Base-by-base conservation (phyloP, 2,329 filamentous ascomycete species). In the Tolypocladium nubicola region DNA sequence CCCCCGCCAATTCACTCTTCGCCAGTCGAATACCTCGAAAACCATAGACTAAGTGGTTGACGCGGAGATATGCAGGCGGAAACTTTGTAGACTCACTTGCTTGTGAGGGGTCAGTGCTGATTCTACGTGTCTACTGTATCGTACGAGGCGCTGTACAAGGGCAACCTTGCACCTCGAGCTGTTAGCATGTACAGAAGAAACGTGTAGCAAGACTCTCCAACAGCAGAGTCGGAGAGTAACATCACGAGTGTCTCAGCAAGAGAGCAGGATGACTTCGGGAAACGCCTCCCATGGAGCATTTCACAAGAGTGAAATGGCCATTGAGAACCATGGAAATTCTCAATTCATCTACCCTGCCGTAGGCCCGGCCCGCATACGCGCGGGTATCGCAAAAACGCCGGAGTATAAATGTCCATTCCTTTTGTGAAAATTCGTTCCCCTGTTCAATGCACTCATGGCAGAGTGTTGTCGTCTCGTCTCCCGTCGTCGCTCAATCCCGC, bases 21-120 rank as follows among this genome's bases (percentile, higher is more conserved):
- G 90, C 90, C 83, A 92, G 82, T 84, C 85, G 88, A 96, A 85
- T 96, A 96, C 87, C 90, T 90, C 84, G 84, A 84, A 81, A 87
- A 84, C 86, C 88, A 90, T 87, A 69, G 78, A 74, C 67, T 75
- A 65, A 68, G 76, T 79, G 87, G 84, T 86, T 83, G 80, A 86
- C 84, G 85, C 86, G 89, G 88, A 88, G 90, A 96, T 96, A 90
- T 83, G 76, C 81, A 87, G 85, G 89, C 89, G 88, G 76, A 71
- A 60, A 13, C 9, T 11, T 56, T 40, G n/a, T 2, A 38, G 35
- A 33, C 54, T 50, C 47, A 35, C 30, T 26, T 33, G 16, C 9
- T 37, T 33, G 26, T 14, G 45, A 23, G 21, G 23, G 19, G 2
- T 43, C n/a, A 10, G 45, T 49, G 16, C 26, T 6, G 26, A 16